phyloP scores from a whole-genome alignment of 129 eudicot species.

The Escallonia herrerae region DNA sequence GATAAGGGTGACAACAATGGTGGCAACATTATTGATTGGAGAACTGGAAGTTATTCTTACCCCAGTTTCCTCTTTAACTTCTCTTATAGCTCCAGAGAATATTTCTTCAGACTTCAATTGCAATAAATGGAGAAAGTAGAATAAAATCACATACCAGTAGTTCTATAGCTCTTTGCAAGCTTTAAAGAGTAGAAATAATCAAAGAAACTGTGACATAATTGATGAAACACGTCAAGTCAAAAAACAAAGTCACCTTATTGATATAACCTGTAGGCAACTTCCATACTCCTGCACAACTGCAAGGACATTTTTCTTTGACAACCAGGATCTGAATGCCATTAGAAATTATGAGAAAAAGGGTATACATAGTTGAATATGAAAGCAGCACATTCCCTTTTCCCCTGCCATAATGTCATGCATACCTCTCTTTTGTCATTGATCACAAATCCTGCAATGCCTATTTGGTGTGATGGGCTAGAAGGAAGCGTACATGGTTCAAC shows the following conservation, averaged over 20 bases:
- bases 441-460: conserved; percentile 33
- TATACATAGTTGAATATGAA: neutral
- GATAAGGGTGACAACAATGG: neutral
- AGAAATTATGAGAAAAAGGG: neutral
- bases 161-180: too few relatives aligned
- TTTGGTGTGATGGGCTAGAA: conserved; percentile 31
- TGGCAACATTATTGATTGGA: neutral
- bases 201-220: too few relatives aligned
- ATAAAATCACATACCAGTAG: too few relatives aligned
- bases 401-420: neutral
- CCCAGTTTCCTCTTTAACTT: conserved; percentile 42
- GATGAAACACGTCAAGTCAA: neutral
- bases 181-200: too few relatives aligned
- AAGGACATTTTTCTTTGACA: conserved; percentile 31
- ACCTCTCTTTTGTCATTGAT: conserved; percentile 30
- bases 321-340: conserved; percentile 20
- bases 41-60: conserved; percentile 15
- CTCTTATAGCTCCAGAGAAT: conserved; percentile 32
- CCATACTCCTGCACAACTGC: conserved; percentile 27
- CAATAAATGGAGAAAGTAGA: too few relatives aligned
- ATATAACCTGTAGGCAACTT: conserved; percentile 37
- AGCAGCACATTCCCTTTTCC: neutral
- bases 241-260: conserved; percentile 14
- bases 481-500: conserved; percentile 25
- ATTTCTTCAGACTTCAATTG: conserved; percentile 36